phyloP scores from a whole-genome alignment of 2,329 filamentous ascomycete species.

The Trichoderma koningiopsis region DNA sequence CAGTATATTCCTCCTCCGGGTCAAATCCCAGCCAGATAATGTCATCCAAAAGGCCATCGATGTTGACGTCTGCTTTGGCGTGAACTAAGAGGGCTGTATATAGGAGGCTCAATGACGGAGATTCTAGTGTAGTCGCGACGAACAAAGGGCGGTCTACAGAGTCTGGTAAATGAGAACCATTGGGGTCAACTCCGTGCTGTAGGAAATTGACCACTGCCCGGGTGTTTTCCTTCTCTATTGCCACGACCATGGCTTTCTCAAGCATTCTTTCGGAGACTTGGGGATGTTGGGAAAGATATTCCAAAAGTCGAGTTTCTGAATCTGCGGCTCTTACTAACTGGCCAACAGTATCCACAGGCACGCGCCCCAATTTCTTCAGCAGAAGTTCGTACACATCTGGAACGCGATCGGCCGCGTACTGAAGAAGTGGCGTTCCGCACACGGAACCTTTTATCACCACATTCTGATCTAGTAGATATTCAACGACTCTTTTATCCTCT shows the following conservation, averaged over 20 bases:
- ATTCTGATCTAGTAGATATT: not conserved
- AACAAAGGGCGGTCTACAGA: not conserved
- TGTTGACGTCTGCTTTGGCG: not conserved
- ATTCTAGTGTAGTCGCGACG: not conserved
- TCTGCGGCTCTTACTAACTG: not conserved
- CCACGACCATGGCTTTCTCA: not conserved
- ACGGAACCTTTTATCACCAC: not conserved
- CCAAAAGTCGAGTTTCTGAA: not conserved
- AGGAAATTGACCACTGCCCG: not conserved
- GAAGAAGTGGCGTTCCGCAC: not conserved
- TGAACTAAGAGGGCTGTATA: not conserved
- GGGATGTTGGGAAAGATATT: not conserved
- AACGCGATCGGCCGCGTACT: not conserved
- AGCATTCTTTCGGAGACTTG: not conserved
- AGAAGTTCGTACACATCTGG: not conserved
- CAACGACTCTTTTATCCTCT: not conserved
- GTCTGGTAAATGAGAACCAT: not conserved
- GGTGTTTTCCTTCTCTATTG: not conserved
- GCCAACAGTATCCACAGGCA: not conserved
- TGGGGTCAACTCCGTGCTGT: not conserved
- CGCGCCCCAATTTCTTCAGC: not conserved
- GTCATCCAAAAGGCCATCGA: not conserved
- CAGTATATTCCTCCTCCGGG: not conserved
- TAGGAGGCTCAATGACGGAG: not conserved
- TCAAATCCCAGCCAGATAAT: not conserved